These are phyloP conservation scores for Monilinia fructigena DNA, from an alignment of 2,329 filamentous ascomycete species.

Conservation along the genomic window DNA sequence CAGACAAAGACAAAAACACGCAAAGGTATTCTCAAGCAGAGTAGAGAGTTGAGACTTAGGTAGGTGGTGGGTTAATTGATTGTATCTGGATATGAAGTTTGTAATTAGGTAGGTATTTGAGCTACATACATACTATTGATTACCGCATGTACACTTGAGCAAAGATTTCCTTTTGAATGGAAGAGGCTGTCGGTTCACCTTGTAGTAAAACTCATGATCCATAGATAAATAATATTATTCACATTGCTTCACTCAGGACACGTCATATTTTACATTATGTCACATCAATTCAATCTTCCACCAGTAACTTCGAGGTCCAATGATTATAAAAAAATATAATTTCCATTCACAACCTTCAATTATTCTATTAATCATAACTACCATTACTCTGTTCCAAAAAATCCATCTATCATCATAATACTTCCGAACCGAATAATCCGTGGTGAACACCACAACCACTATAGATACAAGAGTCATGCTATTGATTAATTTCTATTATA, in stretches of 20 bases:
- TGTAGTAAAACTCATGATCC: too few relatives aligned
- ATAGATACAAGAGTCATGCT: slow-evolving; percentile 1
- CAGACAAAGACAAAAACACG: too few relatives aligned
- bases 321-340: neutral
- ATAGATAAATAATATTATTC: too few relatives aligned
- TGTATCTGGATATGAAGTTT: too few relatives aligned
- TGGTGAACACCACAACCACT: neutral
- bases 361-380: slow-evolving; percentile 12
- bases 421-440: neutral
- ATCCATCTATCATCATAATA: slow-evolving; percentile 6
- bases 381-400: slow-evolving; percentile 13
- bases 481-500: slow-evolving; percentile 10
- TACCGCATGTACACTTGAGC: too few relatives aligned
- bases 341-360: slow-evolving; percentile 1
- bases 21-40: too few relatives aligned
- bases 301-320: neutral
- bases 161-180: too few relatives aligned
- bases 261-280: neutral
- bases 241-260: neutral
- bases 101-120: too few relatives aligned
- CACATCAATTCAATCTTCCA: neutral
- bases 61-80: too few relatives aligned
- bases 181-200: too few relatives aligned
- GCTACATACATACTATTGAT: too few relatives aligned
- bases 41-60: too few relatives aligned